These are phyloP conservation scores for Mangifera indica DNA, from an alignment of 345 rosid species.

Conservation along the genomic window DNA sequence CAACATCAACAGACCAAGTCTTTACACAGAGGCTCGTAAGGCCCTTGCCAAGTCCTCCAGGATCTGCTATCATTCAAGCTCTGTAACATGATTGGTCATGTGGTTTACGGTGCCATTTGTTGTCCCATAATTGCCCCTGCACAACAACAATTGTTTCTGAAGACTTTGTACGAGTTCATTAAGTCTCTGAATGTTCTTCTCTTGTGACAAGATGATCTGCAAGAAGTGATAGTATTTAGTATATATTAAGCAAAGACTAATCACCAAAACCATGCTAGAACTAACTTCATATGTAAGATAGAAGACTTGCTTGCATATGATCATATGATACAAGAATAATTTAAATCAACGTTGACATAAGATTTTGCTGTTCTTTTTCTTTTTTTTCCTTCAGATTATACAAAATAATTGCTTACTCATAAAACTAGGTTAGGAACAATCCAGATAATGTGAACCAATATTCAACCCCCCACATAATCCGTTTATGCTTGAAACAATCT, in stretches of 20 bases:
- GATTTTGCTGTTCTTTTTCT: no score
- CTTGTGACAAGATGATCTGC: conserved; percentile 86
- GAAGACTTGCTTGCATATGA: background rate
- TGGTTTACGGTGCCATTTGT: conserved; percentile 36
- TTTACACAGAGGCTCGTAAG: conserved; percentile 9
- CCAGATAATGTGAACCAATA: no score
- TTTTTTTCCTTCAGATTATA: no score
- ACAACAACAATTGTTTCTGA: conserved; percentile 51
- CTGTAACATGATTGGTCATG: conserved; percentile 47
- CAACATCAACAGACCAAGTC: conserved; percentile 21
- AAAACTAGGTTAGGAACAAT: no score
- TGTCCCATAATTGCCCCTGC: conserved; percentile 47
- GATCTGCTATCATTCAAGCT: conserved; percentile 52
- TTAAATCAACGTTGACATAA: no score
- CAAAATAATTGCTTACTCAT: no score
- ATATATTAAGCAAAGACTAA: background rate
- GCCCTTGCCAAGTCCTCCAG: conserved; percentile 49
- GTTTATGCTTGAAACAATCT: no score
- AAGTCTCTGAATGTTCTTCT: conserved; percentile 74
- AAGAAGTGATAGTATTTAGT: conserved; percentile 8
- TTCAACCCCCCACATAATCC: no score
- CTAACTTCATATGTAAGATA: background rate
- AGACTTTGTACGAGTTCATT: conserved; percentile 70
- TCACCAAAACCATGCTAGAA: background rate
- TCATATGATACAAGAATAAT: no score